These are phyloP conservation scores for Mycosphaerella sp. DNA, from an alignment of 2,329 filamentous ascomycete species.

Conservation along the genomic window DNA sequence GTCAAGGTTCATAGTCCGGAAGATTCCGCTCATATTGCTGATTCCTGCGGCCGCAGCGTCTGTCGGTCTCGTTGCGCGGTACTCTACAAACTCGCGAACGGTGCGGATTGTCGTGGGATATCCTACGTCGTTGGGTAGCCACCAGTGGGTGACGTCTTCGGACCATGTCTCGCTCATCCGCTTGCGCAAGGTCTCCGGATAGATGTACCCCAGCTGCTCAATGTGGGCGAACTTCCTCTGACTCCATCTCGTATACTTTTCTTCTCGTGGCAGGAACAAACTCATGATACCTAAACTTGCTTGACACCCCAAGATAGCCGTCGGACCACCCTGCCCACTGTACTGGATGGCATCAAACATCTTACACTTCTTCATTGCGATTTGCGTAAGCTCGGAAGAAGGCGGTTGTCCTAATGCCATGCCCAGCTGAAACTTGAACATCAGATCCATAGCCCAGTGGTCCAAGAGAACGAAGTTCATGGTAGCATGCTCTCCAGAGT, in stretches of 20 bases:
- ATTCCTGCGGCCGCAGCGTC: slow-evolving; percentile 26
- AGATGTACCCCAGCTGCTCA: slow-evolving; percentile 77
- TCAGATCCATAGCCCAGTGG: slow-evolving; percentile 69
- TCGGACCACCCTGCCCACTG: slow-evolving; percentile 64
- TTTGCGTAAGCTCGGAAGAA: slow-evolving; percentile 50
- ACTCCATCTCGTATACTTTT: slow-evolving; percentile 69
- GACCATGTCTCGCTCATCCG: slow-evolving; percentile 72
- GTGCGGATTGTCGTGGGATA: slow-evolving; percentile 67
- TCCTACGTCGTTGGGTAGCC: slow-evolving; percentile 77
- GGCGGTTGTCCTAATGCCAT: slow-evolving; percentile 47
- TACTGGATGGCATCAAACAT: slow-evolving; percentile 72
- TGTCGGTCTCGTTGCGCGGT: slow-evolving; percentile 28
- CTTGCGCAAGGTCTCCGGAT: slow-evolving; percentile 64
- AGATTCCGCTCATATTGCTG: slow-evolving; percentile 35
- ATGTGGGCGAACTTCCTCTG: slow-evolving; percentile 71
- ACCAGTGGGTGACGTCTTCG: slow-evolving; percentile 72
- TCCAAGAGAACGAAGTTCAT: slow-evolving; percentile 71
- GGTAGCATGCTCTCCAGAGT: slow-evolving; percentile 62
- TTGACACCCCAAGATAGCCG: slow-evolving; percentile 66
- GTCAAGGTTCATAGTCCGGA: slow-evolving; percentile 36
- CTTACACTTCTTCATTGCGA: slow-evolving; percentile 66
- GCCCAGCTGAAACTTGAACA: slow-evolving; percentile 71
- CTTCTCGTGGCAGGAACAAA: slow-evolving; percentile 72
- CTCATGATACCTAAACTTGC: slow-evolving; percentile 68
- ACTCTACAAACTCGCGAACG: slow-evolving; percentile 66